These are phyloP conservation scores for Aureobasidium uvarum DNA, from an alignment of 2,329 filamentous ascomycete genomes.

Conservation along the genomic window DNA sequence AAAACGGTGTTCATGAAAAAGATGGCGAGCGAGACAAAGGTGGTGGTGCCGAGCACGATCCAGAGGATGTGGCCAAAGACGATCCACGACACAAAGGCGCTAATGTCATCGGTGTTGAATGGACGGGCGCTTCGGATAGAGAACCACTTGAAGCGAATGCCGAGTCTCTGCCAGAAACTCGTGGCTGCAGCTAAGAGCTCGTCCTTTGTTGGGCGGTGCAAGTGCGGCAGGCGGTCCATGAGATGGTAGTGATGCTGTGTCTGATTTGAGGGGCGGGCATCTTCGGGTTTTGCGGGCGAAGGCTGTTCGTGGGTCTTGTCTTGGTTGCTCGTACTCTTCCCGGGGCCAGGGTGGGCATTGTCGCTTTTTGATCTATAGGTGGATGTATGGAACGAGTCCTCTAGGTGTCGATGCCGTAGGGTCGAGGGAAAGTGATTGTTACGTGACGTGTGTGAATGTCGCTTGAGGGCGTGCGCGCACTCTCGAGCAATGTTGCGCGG, in stretches of 20 bases:
- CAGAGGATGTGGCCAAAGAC: constrained; percentile 89
- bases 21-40: constrained; percentile 90
- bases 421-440: constrained; percentile 15
- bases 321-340: background rate
- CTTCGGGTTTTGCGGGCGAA: background rate
- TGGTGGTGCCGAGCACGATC: constrained; percentile 95
- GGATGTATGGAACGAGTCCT: constrained; percentile 17
- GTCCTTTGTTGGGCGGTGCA: constrained; percentile 84
- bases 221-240: constrained; percentile 62
- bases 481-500: background rate
- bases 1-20: constrained; percentile 93
- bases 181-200: constrained; percentile 88
- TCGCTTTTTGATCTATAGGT: constrained; percentile 16
- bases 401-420: constrained; percentile 16
- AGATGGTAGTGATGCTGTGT: constrained; percentile 38
- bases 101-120: constrained; percentile 95
- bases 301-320: constrained; percentile 1
- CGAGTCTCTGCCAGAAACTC: constrained; percentile 86
- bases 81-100: constrained; percentile 93
- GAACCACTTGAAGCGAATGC: constrained; percentile 95
- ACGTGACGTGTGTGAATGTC: constrained; percentile 14
- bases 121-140: constrained; percentile 91
- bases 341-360: background rate
- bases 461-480: constrained; percentile 8
- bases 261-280: background rate